Evolutionary conservation across 768 basidiomycete genomes (phyloP).

Genomic region (Macrolepiota dolichaula): DNA sequence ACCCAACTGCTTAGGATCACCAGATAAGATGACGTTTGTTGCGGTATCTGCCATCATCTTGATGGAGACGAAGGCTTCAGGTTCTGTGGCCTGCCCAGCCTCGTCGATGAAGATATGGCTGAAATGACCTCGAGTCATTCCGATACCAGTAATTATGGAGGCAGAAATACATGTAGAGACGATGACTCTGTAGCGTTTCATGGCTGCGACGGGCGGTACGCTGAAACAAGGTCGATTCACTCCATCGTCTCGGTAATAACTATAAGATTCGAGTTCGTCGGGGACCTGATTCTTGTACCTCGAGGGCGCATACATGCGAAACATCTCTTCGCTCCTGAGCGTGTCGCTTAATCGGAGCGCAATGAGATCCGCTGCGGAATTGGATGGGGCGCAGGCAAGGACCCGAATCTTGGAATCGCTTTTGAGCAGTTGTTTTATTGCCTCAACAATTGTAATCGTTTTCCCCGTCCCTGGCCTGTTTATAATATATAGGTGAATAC

Average conservation of each 20-base stretch:
- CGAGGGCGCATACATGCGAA: slow-evolving; percentile 55
- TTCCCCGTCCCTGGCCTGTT: slow-evolving; percentile 51
- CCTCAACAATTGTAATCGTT: slow-evolving; percentile 61
- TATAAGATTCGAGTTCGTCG: slow-evolving; percentile 35
- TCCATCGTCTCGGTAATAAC: slow-evolving; percentile 29
- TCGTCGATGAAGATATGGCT: slow-evolving; percentile 71
- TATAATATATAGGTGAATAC: not conserved
- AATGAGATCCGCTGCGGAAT: slow-evolving; percentile 64
- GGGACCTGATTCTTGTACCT: slow-evolving; percentile 43
- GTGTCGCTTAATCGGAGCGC: slow-evolving; percentile 36
- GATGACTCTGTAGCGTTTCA: slow-evolving; percentile 47
- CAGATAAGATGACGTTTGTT: slow-evolving; percentile 62
- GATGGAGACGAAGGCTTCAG: slow-evolving; percentile 60
- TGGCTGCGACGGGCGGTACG: slow-evolving; percentile 30
- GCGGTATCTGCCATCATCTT: slow-evolving; percentile 49
- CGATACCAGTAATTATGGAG: slow-evolving; percentile 50
- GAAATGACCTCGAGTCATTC: slow-evolving; percentile 59
- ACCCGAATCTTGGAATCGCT: slow-evolving; percentile 36
- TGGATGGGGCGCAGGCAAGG: slow-evolving; percentile 62
- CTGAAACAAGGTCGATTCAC: slow-evolving; percentile 26
- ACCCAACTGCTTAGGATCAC: slow-evolving; percentile 71
- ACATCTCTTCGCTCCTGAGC: slow-evolving; percentile 35
- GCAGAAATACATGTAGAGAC: slow-evolving; percentile 67
- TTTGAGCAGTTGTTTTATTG: slow-evolving; percentile 49
- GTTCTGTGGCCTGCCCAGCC: slow-evolving; percentile 71